phyloP scores from a whole-genome alignment of 2,329 filamentous ascomycete genomes.

The Alternaria gaisen region DNA sequence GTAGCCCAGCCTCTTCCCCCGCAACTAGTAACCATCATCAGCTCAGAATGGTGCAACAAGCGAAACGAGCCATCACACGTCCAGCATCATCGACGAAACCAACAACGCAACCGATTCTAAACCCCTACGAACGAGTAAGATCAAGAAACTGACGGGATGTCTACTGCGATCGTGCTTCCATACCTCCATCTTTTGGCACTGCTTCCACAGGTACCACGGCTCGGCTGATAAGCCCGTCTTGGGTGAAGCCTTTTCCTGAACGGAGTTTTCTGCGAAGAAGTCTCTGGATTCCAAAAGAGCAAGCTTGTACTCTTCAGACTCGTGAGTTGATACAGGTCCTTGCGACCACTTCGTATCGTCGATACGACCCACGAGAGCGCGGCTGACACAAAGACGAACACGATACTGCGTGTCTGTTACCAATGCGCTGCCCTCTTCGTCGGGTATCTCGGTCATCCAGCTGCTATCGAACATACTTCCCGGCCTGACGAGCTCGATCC shows the following conservation, averaged over 20 bases:
- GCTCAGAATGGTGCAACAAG: too few species aligned
- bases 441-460: background rate
- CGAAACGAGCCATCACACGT: background rate
- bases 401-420: background rate
- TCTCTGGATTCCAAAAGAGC: background rate
- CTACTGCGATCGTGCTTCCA: background rate
- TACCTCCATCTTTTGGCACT: background rate
- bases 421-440: background rate
- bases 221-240: background rate
- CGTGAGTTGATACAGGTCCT: background rate
- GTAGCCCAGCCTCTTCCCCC: background rate
- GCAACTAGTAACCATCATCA: too few species aligned
- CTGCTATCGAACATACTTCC: background rate
- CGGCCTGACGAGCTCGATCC: background rate
- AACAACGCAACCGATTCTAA: background rate
- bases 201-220: background rate
- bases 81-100: background rate
- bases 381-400: background rate
- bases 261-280: background rate
- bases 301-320: background rate
- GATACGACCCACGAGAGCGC: background rate
- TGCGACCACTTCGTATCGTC: background rate
- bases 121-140: background rate
- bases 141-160: rapidly evolving
- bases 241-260: background rate